Conservation (phyloP, 371 early-diverging fungal genomes). For the Rhizomucor pusillus region DNA sequence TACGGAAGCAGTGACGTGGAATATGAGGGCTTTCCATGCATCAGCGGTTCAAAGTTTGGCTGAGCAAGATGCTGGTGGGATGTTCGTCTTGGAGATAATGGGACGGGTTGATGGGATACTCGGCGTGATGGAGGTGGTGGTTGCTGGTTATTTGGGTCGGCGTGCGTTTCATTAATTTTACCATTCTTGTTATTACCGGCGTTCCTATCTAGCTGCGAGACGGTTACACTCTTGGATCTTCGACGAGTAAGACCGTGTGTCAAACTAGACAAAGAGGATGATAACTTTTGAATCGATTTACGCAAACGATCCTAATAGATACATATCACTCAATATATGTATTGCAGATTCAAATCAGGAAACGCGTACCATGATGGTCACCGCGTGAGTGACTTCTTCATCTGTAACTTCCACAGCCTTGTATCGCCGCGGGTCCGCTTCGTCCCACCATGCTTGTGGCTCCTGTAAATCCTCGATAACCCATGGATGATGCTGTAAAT, state of each 20-base stretch:
- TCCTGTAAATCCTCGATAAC: conserved; percentile 69
- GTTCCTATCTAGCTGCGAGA: neutral
- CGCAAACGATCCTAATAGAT: conserved; percentile 19
- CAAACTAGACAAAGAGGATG: conserved; percentile 18
- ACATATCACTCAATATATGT: too few species aligned
- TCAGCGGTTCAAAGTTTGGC: conserved; percentile 8
- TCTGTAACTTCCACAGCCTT: conserved; percentile 23
- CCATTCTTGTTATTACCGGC: too few species aligned
- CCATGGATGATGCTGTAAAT: conserved; percentile 79
- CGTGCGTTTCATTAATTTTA: too few species aligned
- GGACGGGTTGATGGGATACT: neutral
- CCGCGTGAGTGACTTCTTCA: conserved; percentile 22
- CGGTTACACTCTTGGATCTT: conserved; percentile 19
- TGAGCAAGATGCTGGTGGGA: neutral
- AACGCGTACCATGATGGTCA: conserved; percentile 35
- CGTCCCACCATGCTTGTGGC: conserved; percentile 43
- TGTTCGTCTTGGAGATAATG: neutral
- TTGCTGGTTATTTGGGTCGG: neutral
- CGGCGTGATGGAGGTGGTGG: conserved; percentile 1
- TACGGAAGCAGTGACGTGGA: conserved; percentile 14
- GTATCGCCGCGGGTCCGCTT: conserved; percentile 35
- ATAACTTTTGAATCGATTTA: conserved; percentile 24
- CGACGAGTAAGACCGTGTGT: conserved; percentile 21
- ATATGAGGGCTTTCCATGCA: conserved; percentile 14
- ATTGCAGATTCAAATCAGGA: too few species aligned